A percentile compares a stretch with the other conserved stretches of the same genome.
phyloP scores from a whole-genome alignment of 1,139 yeast species.

The Zygotorulaspora mrakii region DNA sequence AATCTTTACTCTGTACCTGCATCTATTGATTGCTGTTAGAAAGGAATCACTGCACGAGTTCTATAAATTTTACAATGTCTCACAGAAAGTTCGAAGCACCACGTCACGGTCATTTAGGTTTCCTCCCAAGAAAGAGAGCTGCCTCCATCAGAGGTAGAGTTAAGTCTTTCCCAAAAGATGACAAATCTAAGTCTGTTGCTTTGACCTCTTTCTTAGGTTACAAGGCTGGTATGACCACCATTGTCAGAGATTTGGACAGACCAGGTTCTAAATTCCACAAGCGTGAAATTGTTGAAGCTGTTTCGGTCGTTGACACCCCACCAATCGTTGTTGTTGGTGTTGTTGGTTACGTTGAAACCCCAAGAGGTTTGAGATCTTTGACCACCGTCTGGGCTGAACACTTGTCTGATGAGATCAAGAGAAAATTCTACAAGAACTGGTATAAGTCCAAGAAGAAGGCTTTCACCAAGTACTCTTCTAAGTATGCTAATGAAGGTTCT shows the following conservation, averaged over 20 bases:
- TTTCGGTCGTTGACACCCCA: conserved; percentile 98
- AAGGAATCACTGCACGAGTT: conserved; percentile 4
- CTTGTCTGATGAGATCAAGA: conserved; percentile 97
- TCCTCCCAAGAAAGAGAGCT: conserved; percentile 99
- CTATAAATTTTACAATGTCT: conserved; percentile 57
- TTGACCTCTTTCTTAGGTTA: conserved; percentile 98
- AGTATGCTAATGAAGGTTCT: conserved; percentile 86
- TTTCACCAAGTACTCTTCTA: conserved; percentile 99
- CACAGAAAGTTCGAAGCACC: conserved; percentile 99
- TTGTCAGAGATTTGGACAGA: conserved; percentile 99
- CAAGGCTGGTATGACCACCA: conserved; percentile 99
- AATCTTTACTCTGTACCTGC: not conserved
- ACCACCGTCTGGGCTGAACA: conserved; percentile 99
- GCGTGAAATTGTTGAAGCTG: conserved; percentile 99
- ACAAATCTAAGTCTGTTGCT: conserved; percentile 96
- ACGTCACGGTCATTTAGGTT: conserved; percentile 99
- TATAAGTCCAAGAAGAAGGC: conserved; percentile 99
- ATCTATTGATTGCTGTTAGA: not conserved
- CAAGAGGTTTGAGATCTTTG: conserved; percentile 99
- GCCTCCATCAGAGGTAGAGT: conserved; percentile 98
- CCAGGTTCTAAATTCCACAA: conserved; percentile 99
- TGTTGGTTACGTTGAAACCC: conserved; percentile 99
- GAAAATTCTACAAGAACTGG: conserved; percentile 99
- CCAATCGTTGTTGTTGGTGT: conserved; percentile 99
- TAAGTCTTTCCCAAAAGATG: conserved; percentile 99